Conservation (phyloP, 331 rosid species). For the Rhamnella rubrinervis region DNA sequence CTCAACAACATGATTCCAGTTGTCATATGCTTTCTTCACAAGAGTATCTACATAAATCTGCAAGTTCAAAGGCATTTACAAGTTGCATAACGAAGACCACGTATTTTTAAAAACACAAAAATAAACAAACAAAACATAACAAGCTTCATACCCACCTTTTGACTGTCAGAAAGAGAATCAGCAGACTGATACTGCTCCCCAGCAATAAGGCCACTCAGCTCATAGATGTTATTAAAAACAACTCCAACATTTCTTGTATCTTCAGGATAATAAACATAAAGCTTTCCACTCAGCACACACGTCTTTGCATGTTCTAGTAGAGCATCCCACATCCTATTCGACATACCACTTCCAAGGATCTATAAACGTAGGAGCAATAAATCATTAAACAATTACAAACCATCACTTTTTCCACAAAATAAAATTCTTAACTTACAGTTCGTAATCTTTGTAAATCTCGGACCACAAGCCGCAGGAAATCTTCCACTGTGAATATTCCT, state of each 20-base stretch:
- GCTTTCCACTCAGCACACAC: slow-evolving; percentile 82
- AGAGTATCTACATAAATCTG: slow-evolving; percentile 84
- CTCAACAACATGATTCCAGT: slow-evolving; percentile 85
- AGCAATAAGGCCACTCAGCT: slow-evolving; percentile 77
- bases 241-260: slow-evolving; percentile 79
- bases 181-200: slow-evolving; percentile 77
- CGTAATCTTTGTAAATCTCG: slow-evolving; percentile 71
- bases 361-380: slow-evolving; percentile 31
- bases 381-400: slow-evolving; percentile 11
- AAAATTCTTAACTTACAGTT: slow-evolving; percentile 51
- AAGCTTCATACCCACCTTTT: slow-evolving; percentile 57
- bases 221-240: slow-evolving; percentile 77
- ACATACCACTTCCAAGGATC: slow-evolving; percentile 99
- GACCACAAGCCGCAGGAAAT: slow-evolving; percentile 84
- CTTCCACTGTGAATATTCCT: slow-evolving; percentile 59
- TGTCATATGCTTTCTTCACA: slow-evolving; percentile 92
- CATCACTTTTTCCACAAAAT: slow-evolving; percentile 21
- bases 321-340: slow-evolving; percentile 99
- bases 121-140: neutral
- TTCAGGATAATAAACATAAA: slow-evolving; percentile 79
- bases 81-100: neutral
- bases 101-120: too few relatives aligned
- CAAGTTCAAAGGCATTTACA: slow-evolving; percentile 28
- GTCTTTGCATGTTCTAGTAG: slow-evolving; percentile 95
- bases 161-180: slow-evolving; percentile 75